A percentile compares a stretch with the other conserved stretches of the same genome.
These are phyloP conservation scores for Xanthoparmelia taractica DNA, from an alignment of 495 filamentous ascomycete species.

Conservation along the genomic window DNA sequence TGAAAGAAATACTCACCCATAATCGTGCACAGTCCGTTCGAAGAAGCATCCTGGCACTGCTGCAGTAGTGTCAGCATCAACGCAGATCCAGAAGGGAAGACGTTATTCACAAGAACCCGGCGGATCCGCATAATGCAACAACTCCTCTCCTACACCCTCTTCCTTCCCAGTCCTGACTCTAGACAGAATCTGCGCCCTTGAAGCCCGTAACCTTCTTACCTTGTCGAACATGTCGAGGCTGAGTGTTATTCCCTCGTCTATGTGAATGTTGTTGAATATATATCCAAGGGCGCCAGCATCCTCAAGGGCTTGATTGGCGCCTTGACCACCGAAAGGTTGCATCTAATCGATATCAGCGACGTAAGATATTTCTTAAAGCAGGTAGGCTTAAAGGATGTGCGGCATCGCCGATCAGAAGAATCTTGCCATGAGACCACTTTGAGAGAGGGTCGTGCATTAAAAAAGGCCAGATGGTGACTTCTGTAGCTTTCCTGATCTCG, in stretches of 20 bases:
- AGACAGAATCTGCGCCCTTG: conserved; percentile 31
- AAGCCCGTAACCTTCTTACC: conserved; percentile 32
- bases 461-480: background rate
- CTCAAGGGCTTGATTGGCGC: conserved; percentile 37
- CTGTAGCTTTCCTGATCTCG: background rate
- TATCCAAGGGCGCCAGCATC: conserved; percentile 33
- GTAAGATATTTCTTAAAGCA: background rate
- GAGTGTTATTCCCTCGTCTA: conserved; percentile 17
- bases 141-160: conserved; percentile 12
- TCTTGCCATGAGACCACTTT: conserved; percentile 34
- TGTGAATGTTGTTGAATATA: background rate
- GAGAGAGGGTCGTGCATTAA: conserved; percentile 25
- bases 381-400: conserved; percentile 37
- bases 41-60: background rate
- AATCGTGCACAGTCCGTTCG: background rate
- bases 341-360: conserved; percentile 27
- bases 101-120: conserved; percentile 13
- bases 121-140: conserved; percentile 22
- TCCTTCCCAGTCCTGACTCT: conserved; percentile 20
- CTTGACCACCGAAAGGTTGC: conserved; percentile 39
- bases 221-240: conserved; percentile 34
- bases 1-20: background rate
- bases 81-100: background rate
- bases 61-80: background rate
- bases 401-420: conserved; percentile 43